phyloP scores from a whole-genome alignment of 139 green algal genomes.

The Volvox reticuliferus region DNA sequence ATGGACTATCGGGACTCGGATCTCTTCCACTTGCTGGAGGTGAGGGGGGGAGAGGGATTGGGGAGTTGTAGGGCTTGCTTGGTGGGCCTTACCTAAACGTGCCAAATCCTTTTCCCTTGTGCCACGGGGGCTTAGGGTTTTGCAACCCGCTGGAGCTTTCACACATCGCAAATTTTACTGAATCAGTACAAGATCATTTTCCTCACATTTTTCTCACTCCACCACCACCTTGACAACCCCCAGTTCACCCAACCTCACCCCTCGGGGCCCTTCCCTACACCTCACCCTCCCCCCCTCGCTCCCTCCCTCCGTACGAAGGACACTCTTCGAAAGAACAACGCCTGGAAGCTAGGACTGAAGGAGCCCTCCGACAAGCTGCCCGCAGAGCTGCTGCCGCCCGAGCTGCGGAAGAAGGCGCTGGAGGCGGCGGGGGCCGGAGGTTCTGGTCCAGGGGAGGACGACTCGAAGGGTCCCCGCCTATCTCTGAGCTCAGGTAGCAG shows the following conservation, averaged over 20 bases:
- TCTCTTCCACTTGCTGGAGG: constrained; percentile 71
- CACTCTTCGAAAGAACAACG: constrained; percentile 49
- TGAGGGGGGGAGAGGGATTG: not conserved
- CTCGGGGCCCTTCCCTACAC: not conserved
- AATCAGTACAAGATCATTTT: too few species aligned
- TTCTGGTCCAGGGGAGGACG: not conserved
- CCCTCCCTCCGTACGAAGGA: not conserved
- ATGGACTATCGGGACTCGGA: constrained; percentile 76
- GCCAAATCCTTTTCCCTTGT: too few species aligned
- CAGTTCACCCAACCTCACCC: not conserved
- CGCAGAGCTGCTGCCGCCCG: constrained; percentile 14
- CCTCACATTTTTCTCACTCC: not conserved
- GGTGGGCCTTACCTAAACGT: too few species aligned
- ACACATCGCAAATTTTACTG: too few species aligned
- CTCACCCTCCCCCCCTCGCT: not conserved
- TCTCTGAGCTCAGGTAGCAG: not conserved
- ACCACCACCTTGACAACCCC: not conserved
- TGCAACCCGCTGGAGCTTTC: too few species aligned
- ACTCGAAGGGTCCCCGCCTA: not conserved
- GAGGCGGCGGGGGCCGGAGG: not conserved
- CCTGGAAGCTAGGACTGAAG: constrained; percentile 54
- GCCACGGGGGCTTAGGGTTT: too few species aligned
- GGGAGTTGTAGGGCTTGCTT: too few species aligned
- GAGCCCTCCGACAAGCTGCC: constrained; percentile 25
- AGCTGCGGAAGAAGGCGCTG: constrained; percentile 7